Evolutionary conservation across 345 rosid species (phyloP).

Genomic region (Nasturtium officinale): DNA sequence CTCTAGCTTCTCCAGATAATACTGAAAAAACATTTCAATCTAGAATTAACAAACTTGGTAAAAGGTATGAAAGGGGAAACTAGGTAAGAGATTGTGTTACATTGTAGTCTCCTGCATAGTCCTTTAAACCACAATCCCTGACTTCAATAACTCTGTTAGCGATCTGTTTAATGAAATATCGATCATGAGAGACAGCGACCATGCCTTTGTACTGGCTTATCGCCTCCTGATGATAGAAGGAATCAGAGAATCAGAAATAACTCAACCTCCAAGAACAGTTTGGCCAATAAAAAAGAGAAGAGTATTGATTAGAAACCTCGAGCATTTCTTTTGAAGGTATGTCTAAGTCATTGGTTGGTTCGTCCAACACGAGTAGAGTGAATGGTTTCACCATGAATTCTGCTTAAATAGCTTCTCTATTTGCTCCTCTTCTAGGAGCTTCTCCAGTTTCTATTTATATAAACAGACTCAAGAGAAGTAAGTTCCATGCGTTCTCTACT

Average conservation of each 20-base stretch:
- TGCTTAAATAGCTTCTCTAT: constrained; percentile 88
- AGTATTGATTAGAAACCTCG: constrained; percentile 55
- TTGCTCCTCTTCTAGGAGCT: constrained; percentile 63
- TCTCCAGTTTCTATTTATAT: constrained; percentile 70
- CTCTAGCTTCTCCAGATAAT: constrained; percentile 87
- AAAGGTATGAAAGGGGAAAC: not conserved
- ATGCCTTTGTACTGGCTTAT: constrained; percentile 81
- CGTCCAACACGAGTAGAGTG: constrained; percentile 74
- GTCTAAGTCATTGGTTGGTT: constrained; percentile 91
- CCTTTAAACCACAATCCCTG: constrained; percentile 61
- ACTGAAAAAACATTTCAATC: constrained; percentile 46
- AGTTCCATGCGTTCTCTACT: not conserved
- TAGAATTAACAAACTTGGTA: not conserved
- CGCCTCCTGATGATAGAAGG: constrained; percentile 64
- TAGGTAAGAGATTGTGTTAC: constrained; percentile 41
- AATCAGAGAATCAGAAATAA: constrained; percentile 5
- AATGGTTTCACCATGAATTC: constrained; percentile 93
- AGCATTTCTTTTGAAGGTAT: constrained; percentile 96
- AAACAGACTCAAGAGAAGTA: constrained; percentile 2
- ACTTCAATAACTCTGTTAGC: constrained; percentile 94
- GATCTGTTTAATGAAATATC: constrained; percentile 90
- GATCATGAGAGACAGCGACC: constrained; percentile 81
- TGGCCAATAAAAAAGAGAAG: not conserved
- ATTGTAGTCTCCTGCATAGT: constrained; percentile 84
- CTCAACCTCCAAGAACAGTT: not conserved